A percentile compares a stretch with the other conserved stretches of the same genome.
Conservation (phyloP, 805 yeast genomes). For the Candida dendrica region DNA sequence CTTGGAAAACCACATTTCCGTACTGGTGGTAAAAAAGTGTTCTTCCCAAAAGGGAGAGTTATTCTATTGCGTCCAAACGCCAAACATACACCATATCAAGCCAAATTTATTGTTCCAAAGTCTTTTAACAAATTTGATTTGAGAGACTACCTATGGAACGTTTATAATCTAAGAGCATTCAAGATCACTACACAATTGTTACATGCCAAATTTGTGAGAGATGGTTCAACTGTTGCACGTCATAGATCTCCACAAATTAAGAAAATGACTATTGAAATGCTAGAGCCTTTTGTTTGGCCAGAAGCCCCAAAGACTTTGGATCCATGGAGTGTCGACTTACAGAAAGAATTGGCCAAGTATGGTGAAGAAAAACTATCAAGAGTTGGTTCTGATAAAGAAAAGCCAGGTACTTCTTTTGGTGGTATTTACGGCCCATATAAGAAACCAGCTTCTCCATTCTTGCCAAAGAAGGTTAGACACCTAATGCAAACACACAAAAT, state of each 20-base stretch:
- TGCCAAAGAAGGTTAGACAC: slow-evolving; percentile 42
- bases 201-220: slow-evolving; percentile 63
- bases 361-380: slow-evolving; percentile 41
- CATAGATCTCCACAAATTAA: slow-evolving; percentile 75
- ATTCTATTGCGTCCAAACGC: slow-evolving; percentile 85
- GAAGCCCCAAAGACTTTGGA: slow-evolving; percentile 40
- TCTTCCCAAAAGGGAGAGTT: slow-evolving; percentile 81
- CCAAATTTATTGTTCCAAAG: slow-evolving; percentile 90
- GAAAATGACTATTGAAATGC: slow-evolving; percentile 96
- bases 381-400: slow-evolving; percentile 59
- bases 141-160: slow-evolving; percentile 85
- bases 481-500: slow-evolving; percentile 38
- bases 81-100: slow-evolving; percentile 95
- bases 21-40: slow-evolving; percentile 69
- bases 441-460: slow-evolving; percentile 57
- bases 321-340: slow-evolving; percentile 33
- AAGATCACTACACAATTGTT: slow-evolving; percentile 80
- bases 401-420: slow-evolving; percentile 66
- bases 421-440: slow-evolving; percentile 56
- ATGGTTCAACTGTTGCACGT: slow-evolving; percentile 54
- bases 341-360: slow-evolving; percentile 42
- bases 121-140: slow-evolving; percentile 90
- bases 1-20: too few relatives aligned
- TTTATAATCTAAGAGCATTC: slow-evolving; percentile 86
- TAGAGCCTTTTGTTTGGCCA: slow-evolving; percentile 96